Evolutionary conservation across 345 rosid genomes (phyloP).

Genomic region (Lumnitzera littorea): DNA sequence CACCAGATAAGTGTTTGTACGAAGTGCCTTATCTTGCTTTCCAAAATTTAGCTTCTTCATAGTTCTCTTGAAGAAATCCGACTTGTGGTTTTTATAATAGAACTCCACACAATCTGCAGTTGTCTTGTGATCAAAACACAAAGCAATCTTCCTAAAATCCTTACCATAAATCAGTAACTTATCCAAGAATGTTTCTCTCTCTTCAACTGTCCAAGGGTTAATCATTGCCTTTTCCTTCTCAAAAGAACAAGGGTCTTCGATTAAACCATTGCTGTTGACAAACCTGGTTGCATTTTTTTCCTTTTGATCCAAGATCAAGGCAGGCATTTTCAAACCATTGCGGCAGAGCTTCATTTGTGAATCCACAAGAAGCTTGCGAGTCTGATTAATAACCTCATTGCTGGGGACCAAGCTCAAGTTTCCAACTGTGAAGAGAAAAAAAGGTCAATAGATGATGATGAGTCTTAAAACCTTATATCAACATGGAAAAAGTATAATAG

Average conservation of each 20-base stretch:
- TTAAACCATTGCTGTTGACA: slow-evolving; percentile 64
- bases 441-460: neutral
- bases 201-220: slow-evolving; percentile 86
- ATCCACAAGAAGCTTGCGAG: slow-evolving; percentile 48
- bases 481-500: no score
- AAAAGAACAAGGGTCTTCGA: slow-evolving; percentile 83
- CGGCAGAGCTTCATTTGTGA: slow-evolving; percentile 44
- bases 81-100: slow-evolving; percentile 96
- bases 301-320: slow-evolving; percentile 69
- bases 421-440: slow-evolving; percentile 34
- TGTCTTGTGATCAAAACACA: slow-evolving; percentile 78
- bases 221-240: slow-evolving; percentile 86
- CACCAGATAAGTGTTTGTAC: slow-evolving; percentile 50
- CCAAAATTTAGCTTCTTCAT: slow-evolving; percentile 56
- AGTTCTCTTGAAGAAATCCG: slow-evolving; percentile 76
- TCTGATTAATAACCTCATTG: slow-evolving; percentile 38
- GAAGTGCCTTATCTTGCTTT: slow-evolving; percentile 44
- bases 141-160: slow-evolving; percentile 78
- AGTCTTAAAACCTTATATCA: no score
- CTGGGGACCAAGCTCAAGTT: slow-evolving; percentile 47
- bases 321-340: slow-evolving; percentile 77
- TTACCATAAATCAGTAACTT: slow-evolving; percentile 73
- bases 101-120: slow-evolving; percentile 96
- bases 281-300: slow-evolving; percentile 62
- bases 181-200: slow-evolving; percentile 65